Evolutionary conservation across 768 basidiomycete genomes (phyloP).

Genomic region (Amanita exitialis): DNA sequence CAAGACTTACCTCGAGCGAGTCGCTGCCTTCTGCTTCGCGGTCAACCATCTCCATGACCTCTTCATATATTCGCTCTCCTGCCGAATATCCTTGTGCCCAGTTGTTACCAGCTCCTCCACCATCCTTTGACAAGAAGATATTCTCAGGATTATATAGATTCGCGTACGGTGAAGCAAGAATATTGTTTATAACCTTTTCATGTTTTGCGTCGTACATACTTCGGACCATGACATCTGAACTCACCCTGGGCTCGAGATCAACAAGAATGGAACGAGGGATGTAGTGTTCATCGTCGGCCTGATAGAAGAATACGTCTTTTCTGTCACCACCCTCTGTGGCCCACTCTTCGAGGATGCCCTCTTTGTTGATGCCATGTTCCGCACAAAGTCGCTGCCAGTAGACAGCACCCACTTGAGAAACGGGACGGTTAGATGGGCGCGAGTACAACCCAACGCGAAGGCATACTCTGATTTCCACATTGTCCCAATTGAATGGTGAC

Average conservation of each 20-base stretch:
- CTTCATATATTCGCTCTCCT: conserved; percentile 89
- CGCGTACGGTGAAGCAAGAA: conserved; percentile 79
- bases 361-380: conserved; percentile 94
- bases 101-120: conserved; percentile 98
- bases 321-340: conserved; percentile 92
- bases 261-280: conserved; percentile 95
- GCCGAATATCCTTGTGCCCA: conserved; percentile 94
- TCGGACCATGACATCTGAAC: conserved; percentile 14
- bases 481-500: conserved; percentile 83
- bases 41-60: conserved; percentile 98
- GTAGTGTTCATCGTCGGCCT: conserved; percentile 99
- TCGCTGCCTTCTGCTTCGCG: conserved; percentile 97
- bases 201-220: neutral
- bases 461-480: conserved; percentile 86
- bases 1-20: conserved; percentile 69
- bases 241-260: conserved; percentile 91
- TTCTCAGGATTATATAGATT: conserved; percentile 97
- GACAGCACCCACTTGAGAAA: conserved; percentile 2
- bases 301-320: conserved; percentile 99
- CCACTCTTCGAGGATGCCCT: conserved; percentile 96
- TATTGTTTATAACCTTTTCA: conserved; percentile 90
- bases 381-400: conserved; percentile 88
- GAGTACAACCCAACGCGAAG: neutral
- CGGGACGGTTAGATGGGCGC: neutral
- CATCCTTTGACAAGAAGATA: conserved; percentile 91